Evolutionary conservation across 108 stramenopile genomes (phyloP).

Genomic region (Nitzschia sp.): DNA sequence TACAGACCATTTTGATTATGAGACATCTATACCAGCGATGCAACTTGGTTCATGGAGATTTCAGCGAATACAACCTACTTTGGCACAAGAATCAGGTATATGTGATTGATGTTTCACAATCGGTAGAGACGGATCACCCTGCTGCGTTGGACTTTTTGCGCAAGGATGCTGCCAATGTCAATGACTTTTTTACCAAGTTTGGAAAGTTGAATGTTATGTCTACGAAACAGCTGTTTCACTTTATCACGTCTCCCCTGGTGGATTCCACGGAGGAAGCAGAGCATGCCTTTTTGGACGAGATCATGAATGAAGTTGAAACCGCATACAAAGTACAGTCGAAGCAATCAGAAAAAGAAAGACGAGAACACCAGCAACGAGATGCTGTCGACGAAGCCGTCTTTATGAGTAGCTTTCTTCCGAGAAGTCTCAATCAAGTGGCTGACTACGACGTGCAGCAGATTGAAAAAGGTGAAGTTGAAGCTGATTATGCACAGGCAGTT

Average conservation of each 20-base stretch:
- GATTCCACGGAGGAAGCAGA: conserved; percentile 42
- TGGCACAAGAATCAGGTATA: conserved; percentile 89
- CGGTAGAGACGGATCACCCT: conserved; percentile 96
- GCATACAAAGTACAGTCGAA: conserved; percentile 27
- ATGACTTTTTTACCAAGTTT: conserved; percentile 90
- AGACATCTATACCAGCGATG: conserved; percentile 86
- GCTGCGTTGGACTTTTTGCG: conserved; percentile 94
- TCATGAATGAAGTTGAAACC: conserved; percentile 61
- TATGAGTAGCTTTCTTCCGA: conserved; percentile 87
- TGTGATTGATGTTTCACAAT: conserved; percentile 98
- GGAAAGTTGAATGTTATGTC: conserved; percentile 87
- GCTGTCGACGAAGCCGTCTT: conserved; percentile 87
- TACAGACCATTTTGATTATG: conserved; percentile 85
- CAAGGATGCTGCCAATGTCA: conserved; percentile 94
- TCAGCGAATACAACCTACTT: conserved; percentile 95
- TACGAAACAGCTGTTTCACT: conserved; percentile 85
- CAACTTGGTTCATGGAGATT: conserved; percentile 91
- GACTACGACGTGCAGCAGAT: conserved; percentile 83
- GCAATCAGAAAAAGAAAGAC: conserved; percentile 56
- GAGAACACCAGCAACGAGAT: conserved; percentile 65
- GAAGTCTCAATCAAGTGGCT: conserved; percentile 85
- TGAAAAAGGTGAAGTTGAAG: conserved; percentile 85
- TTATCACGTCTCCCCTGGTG: conserved; percentile 52
- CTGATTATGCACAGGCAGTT: conserved; percentile 83
- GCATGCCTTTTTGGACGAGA: conserved; percentile 51